Conservation (phyloP, 1,284 basidiomycete species). For the Moniliophthora roreri region DNA sequence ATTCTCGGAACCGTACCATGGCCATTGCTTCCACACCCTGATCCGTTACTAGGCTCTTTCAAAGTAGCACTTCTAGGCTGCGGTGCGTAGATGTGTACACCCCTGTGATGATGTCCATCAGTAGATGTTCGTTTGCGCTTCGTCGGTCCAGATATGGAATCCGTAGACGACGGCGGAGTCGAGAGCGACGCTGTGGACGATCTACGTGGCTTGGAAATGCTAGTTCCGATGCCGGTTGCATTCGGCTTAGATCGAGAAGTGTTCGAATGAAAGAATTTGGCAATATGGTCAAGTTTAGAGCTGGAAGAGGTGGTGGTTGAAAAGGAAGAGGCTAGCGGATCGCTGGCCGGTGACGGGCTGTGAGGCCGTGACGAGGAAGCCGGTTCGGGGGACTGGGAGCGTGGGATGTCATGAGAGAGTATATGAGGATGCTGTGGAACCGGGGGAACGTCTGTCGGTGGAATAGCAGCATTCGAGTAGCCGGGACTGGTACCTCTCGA, state of each 20-base stretch:
- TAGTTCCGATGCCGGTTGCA: no score
- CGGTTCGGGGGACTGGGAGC: conserved; percentile 9
- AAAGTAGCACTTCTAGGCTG: conserved; percentile 6
- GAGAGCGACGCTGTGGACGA: conserved; percentile 7
- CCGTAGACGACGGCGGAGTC: conserved; percentile 12
- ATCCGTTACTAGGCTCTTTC: neutral
- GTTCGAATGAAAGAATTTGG: conserved; percentile 17
- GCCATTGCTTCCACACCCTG: neutral
- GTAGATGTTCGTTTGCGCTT: conserved; percentile 16
- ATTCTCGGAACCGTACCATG: conserved; percentile 61
- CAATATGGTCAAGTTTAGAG: conserved; percentile 12
- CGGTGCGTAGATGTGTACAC: conserved; percentile 7
- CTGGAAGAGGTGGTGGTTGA: conserved; percentile 7
- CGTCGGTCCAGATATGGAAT: conserved; percentile 14
- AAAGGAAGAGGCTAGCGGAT: conserved; percentile 11
- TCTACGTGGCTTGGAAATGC: conserved; percentile 26
- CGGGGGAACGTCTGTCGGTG: conserved; percentile 5
- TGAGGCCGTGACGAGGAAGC: conserved; percentile 5
- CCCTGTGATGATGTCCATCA: conserved; percentile 5
- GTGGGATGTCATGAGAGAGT: conserved; percentile 4
- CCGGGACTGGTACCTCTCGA: conserved; percentile 12
- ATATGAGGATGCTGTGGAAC: conserved; percentile 5
- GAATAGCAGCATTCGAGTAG: conserved; percentile 1
- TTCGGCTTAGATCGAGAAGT: conserved; percentile 3
- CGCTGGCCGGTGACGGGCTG: conserved; percentile 12